phyloP scores from a whole-genome alignment of 1,284 basidiomycete genomes.

The Caloboletus inedulis region DNA sequence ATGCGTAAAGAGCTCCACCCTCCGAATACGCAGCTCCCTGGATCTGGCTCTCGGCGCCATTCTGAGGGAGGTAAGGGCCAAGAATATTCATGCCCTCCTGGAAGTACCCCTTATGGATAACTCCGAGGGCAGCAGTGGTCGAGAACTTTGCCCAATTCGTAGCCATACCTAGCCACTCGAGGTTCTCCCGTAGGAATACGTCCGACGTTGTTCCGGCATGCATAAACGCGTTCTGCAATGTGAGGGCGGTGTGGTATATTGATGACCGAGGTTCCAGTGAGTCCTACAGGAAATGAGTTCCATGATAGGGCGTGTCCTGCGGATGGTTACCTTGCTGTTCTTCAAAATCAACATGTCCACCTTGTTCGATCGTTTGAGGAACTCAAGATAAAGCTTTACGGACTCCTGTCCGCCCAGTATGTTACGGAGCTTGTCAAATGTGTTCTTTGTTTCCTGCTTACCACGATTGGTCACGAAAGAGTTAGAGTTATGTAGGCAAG shows the following conservation, averaged over 20 bases:
- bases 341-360: slow-evolving; percentile 89
- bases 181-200: slow-evolving; percentile 86
- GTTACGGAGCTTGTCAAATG: slow-evolving; percentile 69
- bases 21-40: slow-evolving; percentile 83
- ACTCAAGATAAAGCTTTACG: slow-evolving; percentile 89
- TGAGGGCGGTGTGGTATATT: slow-evolving; percentile 93
- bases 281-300: slow-evolving; percentile 49
- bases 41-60: slow-evolving; percentile 67
- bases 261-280: slow-evolving; percentile 91
- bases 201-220: slow-evolving; percentile 94
- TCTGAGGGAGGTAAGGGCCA: slow-evolving; percentile 87
- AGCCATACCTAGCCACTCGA: slow-evolving; percentile 92
- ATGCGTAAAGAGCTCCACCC: slow-evolving; percentile 88
- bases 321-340: slow-evolving; percentile 71
- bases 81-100: slow-evolving; percentile 90
- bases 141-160: slow-evolving; percentile 98
- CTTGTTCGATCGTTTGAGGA: slow-evolving; percentile 91
- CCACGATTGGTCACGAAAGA: slow-evolving; percentile 12
- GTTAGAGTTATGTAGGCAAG: not conserved
- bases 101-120: slow-evolving; percentile 95
- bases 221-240: slow-evolving; percentile 94
- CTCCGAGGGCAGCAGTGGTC: slow-evolving; percentile 90
- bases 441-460: slow-evolving; percentile 53
- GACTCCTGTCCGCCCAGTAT: slow-evolving; percentile 89
- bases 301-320: not conserved